Conservation (phyloP, 139 green algal species). For the Chlorella sorokiniana region DNA sequence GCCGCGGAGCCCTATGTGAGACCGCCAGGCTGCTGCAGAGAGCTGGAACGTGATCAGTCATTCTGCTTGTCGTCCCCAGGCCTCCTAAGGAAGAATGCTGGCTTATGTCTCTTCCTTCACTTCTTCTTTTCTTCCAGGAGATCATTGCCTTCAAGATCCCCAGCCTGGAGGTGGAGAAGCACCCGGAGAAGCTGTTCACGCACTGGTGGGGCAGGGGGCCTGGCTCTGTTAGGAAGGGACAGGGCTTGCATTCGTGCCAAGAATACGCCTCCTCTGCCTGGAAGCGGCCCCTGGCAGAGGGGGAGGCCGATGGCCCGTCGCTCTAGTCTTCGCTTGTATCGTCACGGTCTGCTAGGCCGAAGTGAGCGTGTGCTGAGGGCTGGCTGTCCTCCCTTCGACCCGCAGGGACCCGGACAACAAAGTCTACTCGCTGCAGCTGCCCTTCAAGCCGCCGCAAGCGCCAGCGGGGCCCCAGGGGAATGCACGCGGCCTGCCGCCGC, state of each 20-base stretch:
- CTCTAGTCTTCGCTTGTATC: no score
- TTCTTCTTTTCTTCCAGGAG: conserved; percentile 44
- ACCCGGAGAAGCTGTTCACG: conserved; percentile 85
- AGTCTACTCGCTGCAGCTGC: conserved; percentile 86
- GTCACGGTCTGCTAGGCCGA: no score
- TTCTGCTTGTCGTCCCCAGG: no score
- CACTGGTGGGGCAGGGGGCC: conserved; percentile 75
- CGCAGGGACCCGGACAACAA: conserved; percentile 85
- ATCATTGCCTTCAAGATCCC: conserved; percentile 97
- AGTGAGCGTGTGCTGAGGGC: no score
- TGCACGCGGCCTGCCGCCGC: not conserved
- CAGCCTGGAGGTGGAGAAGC: conserved; percentile 84
- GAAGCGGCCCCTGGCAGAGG: no score
- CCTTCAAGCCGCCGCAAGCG: conserved; percentile 64
- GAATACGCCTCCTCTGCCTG: no score
- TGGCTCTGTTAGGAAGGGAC: not conserved
- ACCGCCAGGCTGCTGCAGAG: not conserved
- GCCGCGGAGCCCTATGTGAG: conserved; percentile 93
- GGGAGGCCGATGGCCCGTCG: no score
- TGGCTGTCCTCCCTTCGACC: not conserved
- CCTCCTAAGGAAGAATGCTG: not conserved
- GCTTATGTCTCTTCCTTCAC: not conserved
- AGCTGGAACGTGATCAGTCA: no score
- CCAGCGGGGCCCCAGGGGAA: not conserved
- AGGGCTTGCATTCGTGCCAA: no score